phyloP scores from a whole-genome alignment of 2,329 filamentous ascomycete genomes.

The Bipolaris sorokiniana region DNA sequence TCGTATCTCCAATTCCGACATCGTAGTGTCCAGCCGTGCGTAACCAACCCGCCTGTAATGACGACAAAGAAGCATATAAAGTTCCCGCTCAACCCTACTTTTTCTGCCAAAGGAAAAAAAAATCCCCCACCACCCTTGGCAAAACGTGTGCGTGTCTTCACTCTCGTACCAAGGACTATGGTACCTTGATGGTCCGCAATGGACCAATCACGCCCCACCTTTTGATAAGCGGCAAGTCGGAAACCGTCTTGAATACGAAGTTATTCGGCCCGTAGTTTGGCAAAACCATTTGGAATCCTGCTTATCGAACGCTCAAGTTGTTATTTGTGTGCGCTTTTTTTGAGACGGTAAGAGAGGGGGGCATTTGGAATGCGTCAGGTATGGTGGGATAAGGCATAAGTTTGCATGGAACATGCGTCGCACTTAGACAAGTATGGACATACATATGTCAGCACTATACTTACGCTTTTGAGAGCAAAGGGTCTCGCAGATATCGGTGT shows the following conservation, averaged over 20 bases:
- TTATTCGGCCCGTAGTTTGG: neutral
- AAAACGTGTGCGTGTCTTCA: conserved; percentile 2
- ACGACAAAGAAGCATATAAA: neutral
- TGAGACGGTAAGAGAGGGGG: neutral
- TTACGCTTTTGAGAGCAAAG: too few species aligned
- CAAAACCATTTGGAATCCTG: neutral
- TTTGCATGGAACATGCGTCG: neutral
- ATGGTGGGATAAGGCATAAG: neutral
- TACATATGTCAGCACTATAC: too few species aligned
- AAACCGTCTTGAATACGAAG: neutral
- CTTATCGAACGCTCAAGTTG: neutral
- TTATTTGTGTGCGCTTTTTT: neutral
- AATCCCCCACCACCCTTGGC: neutral
- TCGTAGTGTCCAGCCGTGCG: conserved; percentile 7
- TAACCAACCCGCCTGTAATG: conserved; percentile 5
- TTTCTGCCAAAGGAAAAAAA: neutral
- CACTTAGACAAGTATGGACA: neutral
- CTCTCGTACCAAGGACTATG: neutral
- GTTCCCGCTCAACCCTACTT: neutral
- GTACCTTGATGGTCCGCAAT: conserved; percentile 29
- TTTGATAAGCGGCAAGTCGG: conserved; percentile 26
- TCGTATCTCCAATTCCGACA: conserved; percentile 28
- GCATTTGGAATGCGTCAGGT: neutral
- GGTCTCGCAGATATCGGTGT: too few species aligned
- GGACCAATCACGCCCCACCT: conserved; percentile 21